Percentiles rank a stretch among this genome's conserved stretches.
Conservation (phyloP, 768 basidiomycete species). For the Amanita rimosa region DNA sequence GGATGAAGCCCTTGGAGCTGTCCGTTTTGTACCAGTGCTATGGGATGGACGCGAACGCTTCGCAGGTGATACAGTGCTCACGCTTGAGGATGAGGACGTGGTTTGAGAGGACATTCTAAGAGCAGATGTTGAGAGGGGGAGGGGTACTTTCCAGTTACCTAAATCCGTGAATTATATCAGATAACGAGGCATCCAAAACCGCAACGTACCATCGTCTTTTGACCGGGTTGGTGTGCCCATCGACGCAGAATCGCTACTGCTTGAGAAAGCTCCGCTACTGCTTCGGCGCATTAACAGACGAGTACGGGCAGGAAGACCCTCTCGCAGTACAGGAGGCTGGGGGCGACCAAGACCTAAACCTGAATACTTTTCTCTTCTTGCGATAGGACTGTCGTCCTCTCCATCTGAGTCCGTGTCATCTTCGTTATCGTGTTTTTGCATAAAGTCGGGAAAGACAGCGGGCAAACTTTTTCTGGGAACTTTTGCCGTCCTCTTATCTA, state of each 20-base stretch:
- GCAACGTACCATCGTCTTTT: slow-evolving; percentile 34
- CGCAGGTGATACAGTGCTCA: slow-evolving; percentile 34
- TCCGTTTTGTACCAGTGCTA: slow-evolving; percentile 13
- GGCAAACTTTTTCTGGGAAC: slow-evolving; percentile 65
- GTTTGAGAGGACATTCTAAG: slow-evolving; percentile 33
- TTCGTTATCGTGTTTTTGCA: slow-evolving; percentile 18
- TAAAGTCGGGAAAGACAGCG: slow-evolving; percentile 47
- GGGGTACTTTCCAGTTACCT: slow-evolving; percentile 32
- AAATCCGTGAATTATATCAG: slow-evolving; percentile 1
- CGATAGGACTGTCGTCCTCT: slow-evolving; percentile 58
- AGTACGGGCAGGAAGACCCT: slow-evolving; percentile 26
- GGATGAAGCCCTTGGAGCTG: slow-evolving; percentile 13
- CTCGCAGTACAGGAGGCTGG: slow-evolving; percentile 15
- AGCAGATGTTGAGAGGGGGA: slow-evolving; percentile 30
- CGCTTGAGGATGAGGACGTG: slow-evolving; percentile 37
- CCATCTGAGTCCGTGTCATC: slow-evolving; percentile 51
- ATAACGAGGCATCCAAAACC: slow-evolving; percentile 6
- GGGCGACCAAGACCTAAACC: slow-evolving; percentile 62
- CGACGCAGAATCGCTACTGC: slow-evolving; percentile 54
- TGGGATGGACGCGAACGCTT: slow-evolving; percentile 21
- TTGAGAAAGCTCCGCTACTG: slow-evolving; percentile 76
- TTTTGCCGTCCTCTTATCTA: slow-evolving; percentile 34
- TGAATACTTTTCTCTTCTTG: slow-evolving; percentile 40
- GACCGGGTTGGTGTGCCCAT: slow-evolving; percentile 54
- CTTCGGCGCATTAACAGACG: slow-evolving; percentile 65